Conservation (phyloP, 495 filamentous ascomycete genomes). For the Lepidopterella palustris region DNA sequence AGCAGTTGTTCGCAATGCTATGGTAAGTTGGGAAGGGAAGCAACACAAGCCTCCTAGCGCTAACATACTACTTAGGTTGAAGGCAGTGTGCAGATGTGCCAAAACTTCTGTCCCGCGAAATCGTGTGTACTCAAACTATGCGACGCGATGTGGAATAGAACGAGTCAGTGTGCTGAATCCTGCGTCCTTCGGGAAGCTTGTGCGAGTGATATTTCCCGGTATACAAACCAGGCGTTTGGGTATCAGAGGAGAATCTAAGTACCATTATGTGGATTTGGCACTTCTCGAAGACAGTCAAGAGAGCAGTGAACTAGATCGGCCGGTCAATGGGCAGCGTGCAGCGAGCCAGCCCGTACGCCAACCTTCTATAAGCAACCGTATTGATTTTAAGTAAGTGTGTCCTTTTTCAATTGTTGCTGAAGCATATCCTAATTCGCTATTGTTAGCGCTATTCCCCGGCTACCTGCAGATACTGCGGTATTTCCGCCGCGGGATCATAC, state of each 20-base stretch:
- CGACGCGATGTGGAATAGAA: conserved; percentile 80
- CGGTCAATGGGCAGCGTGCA: neutral
- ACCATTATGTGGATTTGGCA: conserved; percentile 89
- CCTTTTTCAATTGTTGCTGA: neutral
- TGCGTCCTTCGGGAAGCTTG: conserved; percentile 94
- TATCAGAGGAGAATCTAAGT: conserved; percentile 94
- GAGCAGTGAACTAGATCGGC: conserved; percentile 6
- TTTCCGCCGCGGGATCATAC: conserved; percentile 47
- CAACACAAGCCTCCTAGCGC: neutral
- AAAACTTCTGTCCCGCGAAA: conserved; percentile 83
- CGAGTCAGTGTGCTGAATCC: conserved; percentile 90
- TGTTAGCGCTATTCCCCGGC: conserved; percentile 37
- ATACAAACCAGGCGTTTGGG: conserved; percentile 87
- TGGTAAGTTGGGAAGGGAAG: conserved; percentile 55
- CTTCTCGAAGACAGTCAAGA: conserved; percentile 51
- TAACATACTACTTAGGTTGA: conserved; percentile 55
- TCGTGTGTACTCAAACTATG: conserved; percentile 90
- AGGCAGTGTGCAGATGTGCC: conserved; percentile 69
- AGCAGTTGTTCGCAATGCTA: conserved; percentile 96
- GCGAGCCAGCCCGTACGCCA: conserved; percentile 10
- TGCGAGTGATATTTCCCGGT: conserved; percentile 90
- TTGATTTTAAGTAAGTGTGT: conserved; percentile 37
- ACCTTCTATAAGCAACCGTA: conserved; percentile 33
- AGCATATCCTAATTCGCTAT: neutral
- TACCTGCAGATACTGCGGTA: conserved; percentile 57